Percentiles rank a stretch among this genome's conserved stretches.
Evolutionary conservation across 306 rosid species (phyloP).

Genomic region (Ammopiptanthus mongolicus): DNA sequence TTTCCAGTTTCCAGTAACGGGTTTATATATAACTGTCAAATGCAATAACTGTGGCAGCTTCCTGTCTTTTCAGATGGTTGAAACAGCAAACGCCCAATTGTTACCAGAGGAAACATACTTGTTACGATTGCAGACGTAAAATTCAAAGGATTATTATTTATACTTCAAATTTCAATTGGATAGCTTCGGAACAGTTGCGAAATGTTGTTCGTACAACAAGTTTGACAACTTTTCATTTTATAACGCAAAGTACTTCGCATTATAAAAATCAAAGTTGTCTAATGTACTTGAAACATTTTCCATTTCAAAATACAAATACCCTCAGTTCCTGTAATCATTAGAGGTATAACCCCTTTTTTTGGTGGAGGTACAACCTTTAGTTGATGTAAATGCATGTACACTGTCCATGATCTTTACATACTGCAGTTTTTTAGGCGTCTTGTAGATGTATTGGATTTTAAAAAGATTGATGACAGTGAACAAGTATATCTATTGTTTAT

Average conservation of each 20-base stretch:
- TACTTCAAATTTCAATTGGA: constrained; percentile 14
- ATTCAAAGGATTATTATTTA: background rate
- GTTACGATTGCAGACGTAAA: constrained; percentile 48
- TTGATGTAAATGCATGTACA: constrained; percentile 12
- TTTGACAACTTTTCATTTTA: too few relatives aligned
- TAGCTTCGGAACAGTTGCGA: background rate
- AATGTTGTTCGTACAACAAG: background rate
- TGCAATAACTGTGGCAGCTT: constrained; percentile 28
- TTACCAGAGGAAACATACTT: constrained; percentile 51
- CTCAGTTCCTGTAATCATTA: background rate
- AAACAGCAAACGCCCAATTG: constrained; percentile 49
- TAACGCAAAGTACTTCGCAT: too few relatives aligned
- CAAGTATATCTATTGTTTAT: background rate
- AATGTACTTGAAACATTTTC: too few relatives aligned
- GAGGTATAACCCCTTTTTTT: background rate
- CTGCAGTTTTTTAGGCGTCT: background rate
- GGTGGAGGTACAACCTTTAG: background rate
- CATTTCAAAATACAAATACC: background rate
- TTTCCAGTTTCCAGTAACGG: background rate
- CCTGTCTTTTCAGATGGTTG: constrained; percentile 49
- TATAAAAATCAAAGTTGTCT: too few relatives aligned
- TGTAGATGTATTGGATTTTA: background rate
- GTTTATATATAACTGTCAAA: background rate
- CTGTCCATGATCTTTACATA: background rate
- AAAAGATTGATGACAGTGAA: background rate